A percentile compares a stretch with the other conserved stretches of the same genome.
phyloP scores from a whole-genome alignment of 176 grass and related monocot genomes.

The Zizania latifolia region DNA sequence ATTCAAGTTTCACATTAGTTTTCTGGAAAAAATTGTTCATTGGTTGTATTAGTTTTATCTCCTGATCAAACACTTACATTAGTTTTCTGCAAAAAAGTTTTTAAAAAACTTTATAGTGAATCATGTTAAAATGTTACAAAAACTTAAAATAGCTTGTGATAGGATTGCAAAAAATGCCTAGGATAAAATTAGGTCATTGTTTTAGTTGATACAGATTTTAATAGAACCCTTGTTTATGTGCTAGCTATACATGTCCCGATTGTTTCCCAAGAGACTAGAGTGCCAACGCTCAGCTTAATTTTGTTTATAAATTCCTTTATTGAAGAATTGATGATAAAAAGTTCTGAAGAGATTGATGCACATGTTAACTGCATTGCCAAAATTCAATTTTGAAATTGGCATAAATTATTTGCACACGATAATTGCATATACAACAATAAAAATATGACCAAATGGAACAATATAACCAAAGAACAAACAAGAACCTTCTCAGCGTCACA shows the following conservation, averaged over 20 bases:
- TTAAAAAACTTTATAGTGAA: background rate
- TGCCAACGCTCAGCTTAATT: background rate
- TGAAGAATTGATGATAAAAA: background rate
- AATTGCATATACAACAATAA: background rate
- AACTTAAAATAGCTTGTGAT: background rate
- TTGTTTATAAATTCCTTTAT: background rate
- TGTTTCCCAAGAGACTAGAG: too few relatives aligned
- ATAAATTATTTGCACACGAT: background rate
- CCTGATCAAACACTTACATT: background rate
- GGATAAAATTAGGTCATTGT: background rate
- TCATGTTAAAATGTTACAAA: background rate
- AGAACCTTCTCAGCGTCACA: slow-evolving; percentile 85
- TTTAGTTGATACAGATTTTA: background rate
- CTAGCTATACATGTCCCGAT: background rate
- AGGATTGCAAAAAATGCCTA: background rate
- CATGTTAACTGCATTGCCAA: background rate
- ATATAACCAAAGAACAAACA: background rate
- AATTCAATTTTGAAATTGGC: background rate
- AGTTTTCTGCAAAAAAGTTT: background rate
- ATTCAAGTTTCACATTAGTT: slow-evolving; percentile 12
- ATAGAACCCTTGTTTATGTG: too few relatives aligned
- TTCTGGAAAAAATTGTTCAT: too few relatives aligned
- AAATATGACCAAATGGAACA: background rate
- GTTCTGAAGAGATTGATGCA: background rate
- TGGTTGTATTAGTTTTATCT: too few relatives aligned